phyloP scores from a whole-genome alignment of 768 basidiomycete species.

The Auriscalpium vulgare region DNA sequence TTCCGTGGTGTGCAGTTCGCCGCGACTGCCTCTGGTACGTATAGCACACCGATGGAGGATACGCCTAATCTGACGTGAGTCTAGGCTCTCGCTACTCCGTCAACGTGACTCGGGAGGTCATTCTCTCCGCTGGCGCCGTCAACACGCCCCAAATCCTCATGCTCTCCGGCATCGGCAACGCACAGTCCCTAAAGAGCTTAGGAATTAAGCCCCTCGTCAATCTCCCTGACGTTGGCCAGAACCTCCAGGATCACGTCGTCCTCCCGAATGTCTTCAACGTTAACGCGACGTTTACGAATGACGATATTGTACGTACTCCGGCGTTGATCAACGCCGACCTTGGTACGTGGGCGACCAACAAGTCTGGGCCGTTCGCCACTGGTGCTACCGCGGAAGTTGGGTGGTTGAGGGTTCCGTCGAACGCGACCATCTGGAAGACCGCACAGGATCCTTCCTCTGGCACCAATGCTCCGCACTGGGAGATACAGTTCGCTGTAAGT shows the following conservation, averaged over 20 bases:
- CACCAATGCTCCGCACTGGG: not conserved
- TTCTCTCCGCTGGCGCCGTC: conserved; percentile 13
- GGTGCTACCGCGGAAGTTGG: not conserved
- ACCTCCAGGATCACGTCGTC: conserved; percentile 40
- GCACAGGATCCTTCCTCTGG: not conserved
- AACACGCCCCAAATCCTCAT: conserved; percentile 36
- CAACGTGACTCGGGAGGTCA: conserved; percentile 10
- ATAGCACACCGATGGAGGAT: not conserved
- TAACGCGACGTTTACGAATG: not conserved
- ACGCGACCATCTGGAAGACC: not conserved
- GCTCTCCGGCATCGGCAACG: conserved; percentile 51
- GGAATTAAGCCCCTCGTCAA: conserved; percentile 40
- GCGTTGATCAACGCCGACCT: not conserved
- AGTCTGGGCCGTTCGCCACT: not conserved
- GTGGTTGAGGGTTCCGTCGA: conserved; percentile 2
- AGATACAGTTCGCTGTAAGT: not conserved
- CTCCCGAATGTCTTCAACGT: not conserved
- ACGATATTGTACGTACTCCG: not conserved
- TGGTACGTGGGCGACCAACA: not conserved
- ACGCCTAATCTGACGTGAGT: not conserved
- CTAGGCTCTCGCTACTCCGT: not conserved
- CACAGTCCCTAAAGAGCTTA: conserved; percentile 33
- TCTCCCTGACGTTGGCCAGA: conserved; percentile 44
- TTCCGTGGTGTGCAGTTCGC: not conserved
- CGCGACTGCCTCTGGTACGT: not conserved